A percentile compares a stretch with the other conserved stretches of the same genome.
phyloP scores from a whole-genome alignment of 2,329 filamentous ascomycete species.

The Elsinoe batatas region DNA sequence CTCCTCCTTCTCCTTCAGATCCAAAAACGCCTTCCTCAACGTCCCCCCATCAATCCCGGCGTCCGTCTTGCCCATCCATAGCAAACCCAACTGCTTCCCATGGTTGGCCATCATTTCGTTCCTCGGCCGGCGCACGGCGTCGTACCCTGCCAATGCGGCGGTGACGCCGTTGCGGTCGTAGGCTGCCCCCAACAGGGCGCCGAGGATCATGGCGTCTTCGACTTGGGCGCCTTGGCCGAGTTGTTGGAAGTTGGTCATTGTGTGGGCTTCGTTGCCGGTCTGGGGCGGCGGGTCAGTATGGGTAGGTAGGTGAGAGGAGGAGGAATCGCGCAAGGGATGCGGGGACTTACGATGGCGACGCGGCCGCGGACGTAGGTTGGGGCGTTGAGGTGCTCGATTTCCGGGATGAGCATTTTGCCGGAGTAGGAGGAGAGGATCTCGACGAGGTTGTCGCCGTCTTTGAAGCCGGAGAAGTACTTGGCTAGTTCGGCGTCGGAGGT shows the following conservation, averaged over 20 bases:
- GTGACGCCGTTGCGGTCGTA: constrained; percentile 9
- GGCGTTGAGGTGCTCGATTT: constrained; percentile 14
- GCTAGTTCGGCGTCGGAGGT: constrained; percentile 7
- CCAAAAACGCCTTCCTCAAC: constrained; percentile 10
- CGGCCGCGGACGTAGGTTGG: constrained; percentile 13
- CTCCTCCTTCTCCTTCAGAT: constrained; percentile 5
- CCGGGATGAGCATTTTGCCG: constrained; percentile 11
- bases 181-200: constrained; percentile 7
- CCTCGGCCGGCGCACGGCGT: constrained; percentile 8
- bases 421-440: constrained; percentile 14
- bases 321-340: not conserved
- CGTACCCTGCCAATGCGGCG: constrained; percentile 8
- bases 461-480: constrained; percentile 10
- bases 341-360: constrained; percentile 8
- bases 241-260: constrained; percentile 14
- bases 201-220: constrained; percentile 14
- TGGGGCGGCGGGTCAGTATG: not conserved
- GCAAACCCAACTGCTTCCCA: constrained; percentile 12
- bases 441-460: constrained; percentile 12
- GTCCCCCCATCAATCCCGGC: constrained; percentile 9
- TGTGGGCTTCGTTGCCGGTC: constrained; percentile 14
- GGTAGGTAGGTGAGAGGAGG: not conserved
- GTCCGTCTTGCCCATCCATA: constrained; percentile 12
- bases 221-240: constrained; percentile 13
- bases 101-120: constrained; percentile 11